These are phyloP conservation scores for Saraca asoca DNA, from an alignment of 331 rosid genomes.

Conservation along the genomic window DNA sequence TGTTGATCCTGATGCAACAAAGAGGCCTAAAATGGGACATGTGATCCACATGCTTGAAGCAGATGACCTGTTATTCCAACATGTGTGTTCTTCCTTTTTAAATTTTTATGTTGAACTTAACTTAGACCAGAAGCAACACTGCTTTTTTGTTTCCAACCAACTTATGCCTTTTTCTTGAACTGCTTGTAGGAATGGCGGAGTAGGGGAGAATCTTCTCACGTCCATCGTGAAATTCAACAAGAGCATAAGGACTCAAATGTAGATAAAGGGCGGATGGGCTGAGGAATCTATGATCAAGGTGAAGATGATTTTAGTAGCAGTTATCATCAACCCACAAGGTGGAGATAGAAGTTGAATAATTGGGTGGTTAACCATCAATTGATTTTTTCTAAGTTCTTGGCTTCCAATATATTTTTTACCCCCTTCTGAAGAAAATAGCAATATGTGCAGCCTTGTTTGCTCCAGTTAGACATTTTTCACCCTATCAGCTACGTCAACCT, in stretches of 20 bases:
- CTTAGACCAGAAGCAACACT: not conserved
- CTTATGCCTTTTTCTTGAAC: slow-evolving; percentile 6
- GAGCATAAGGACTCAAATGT: slow-evolving; percentile 46
- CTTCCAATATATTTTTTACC: too few relatives aligned
- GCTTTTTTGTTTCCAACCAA: slow-evolving; percentile 4
- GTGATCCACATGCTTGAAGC: slow-evolving; percentile 98
- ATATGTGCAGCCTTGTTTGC: too few relatives aligned
- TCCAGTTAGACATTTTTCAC: too few relatives aligned
- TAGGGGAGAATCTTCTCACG: slow-evolving; percentile 52
- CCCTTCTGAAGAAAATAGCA: too few relatives aligned
- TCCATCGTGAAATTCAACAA: slow-evolving; percentile 45
- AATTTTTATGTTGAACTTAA: not conserved
- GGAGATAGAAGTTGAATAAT: slow-evolving; percentile 44
- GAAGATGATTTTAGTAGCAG: slow-evolving; percentile 51
- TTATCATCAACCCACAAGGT: slow-evolving; percentile 46
- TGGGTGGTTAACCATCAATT: slow-evolving; percentile 18
- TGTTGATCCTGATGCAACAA: slow-evolving; percentile 90
- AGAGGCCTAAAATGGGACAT: slow-evolving; percentile 96
- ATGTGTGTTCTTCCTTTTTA: slow-evolving; percentile 53
- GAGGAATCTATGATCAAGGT: slow-evolving; percentile 57
- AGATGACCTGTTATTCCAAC: slow-evolving; percentile 76
- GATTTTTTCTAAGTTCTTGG: too few relatives aligned
- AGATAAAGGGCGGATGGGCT: slow-evolving; percentile 46
- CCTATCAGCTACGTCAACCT: too few relatives aligned
- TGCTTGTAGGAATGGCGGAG: slow-evolving; percentile 58